Percentiles rank a stretch among this genome's conserved stretches.
phyloP scores from a whole-genome alignment of 495 filamentous ascomycete genomes.

The Neurospora sublineolata region DNA sequence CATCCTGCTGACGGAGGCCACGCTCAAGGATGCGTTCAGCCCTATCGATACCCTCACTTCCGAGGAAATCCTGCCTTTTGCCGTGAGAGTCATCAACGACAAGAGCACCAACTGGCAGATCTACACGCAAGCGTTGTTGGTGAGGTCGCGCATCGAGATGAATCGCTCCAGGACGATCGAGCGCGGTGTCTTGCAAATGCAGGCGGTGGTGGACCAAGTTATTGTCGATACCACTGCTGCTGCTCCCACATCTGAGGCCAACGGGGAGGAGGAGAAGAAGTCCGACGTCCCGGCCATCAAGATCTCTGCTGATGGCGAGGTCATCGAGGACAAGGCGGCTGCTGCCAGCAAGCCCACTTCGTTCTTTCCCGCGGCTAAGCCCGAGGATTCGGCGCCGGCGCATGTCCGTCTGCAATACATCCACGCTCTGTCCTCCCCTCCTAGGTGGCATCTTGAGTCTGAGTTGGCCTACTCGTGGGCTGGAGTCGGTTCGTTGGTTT shows the following conservation, averaged over 20 bases:
- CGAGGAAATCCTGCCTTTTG: constrained; percentile 87
- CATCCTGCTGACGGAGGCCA: constrained; percentile 73
- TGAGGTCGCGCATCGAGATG: constrained; percentile 80
- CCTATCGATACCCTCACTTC: constrained; percentile 76
- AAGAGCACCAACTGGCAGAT: constrained; percentile 96
- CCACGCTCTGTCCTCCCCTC: constrained; percentile 69
- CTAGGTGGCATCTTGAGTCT: constrained; percentile 85
- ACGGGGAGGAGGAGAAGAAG: constrained; percentile 9
- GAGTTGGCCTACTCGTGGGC: constrained; percentile 90
- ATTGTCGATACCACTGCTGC: constrained; percentile 67
- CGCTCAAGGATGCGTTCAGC: constrained; percentile 73
- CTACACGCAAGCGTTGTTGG: constrained; percentile 83
- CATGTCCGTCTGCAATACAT: constrained; percentile 70
- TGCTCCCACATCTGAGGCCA: constrained; percentile 15
- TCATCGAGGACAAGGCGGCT: neutral
- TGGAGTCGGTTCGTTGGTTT: constrained; percentile 69
- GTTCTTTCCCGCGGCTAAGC: constrained; percentile 71
- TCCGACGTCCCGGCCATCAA: constrained; percentile 27
- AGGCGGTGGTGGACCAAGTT: constrained; percentile 92
- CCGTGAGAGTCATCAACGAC: constrained; percentile 74
- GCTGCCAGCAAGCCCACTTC: constrained; percentile 41
- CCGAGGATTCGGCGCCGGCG: constrained; percentile 65
- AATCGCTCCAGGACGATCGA: constrained; percentile 78
- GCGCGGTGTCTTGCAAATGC: constrained; percentile 81
- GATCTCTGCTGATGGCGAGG: constrained; percentile 19